Evolutionary conservation across 2,329 filamentous ascomycete species (phyloP).

Genomic region (Pseudopithomyces chartarum): DNA sequence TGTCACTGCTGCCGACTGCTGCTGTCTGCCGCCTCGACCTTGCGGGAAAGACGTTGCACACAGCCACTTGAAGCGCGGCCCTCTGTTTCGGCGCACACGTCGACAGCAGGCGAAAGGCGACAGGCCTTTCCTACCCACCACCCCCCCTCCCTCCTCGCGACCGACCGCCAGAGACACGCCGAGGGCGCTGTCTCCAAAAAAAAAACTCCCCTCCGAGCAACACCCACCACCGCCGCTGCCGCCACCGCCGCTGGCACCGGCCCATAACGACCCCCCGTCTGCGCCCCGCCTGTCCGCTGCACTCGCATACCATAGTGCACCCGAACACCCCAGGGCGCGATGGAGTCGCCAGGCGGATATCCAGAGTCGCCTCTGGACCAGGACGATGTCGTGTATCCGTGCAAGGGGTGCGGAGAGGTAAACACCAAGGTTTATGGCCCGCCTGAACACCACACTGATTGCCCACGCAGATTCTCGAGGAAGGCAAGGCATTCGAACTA

Average conservation of each 20-base stretch:
- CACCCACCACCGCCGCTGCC: background rate
- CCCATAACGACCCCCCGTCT: too few relatives aligned
- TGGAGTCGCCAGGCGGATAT: slow-evolving; percentile 61
- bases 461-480: slow-evolving; percentile 80
- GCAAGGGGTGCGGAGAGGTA: slow-evolving; percentile 63
- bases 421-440: slow-evolving; percentile 13
- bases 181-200: too few relatives aligned
- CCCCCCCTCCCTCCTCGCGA: background rate
- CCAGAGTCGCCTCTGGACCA: slow-evolving; percentile 56
- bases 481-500: slow-evolving; percentile 97
- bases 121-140: too few relatives aligned
- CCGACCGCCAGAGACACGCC: background rate
- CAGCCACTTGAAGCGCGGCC: background rate
- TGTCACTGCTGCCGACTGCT: background rate
- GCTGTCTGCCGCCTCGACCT: background rate
- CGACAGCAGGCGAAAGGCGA: background rate
- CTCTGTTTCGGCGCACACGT: background rate
- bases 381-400: slow-evolving; percentile 63
- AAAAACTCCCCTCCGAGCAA: background rate
- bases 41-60: background rate
- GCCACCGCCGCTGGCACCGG: background rate
- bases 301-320: slow-evolving; percentile 9
- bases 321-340: slow-evolving; percentile 27
- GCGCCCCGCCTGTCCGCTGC: background rate
- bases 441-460: slow-evolving; percentile 11